Conservation (phyloP, 1,139 yeast species). For the Casaregolazyma suthepensis region DNA sequence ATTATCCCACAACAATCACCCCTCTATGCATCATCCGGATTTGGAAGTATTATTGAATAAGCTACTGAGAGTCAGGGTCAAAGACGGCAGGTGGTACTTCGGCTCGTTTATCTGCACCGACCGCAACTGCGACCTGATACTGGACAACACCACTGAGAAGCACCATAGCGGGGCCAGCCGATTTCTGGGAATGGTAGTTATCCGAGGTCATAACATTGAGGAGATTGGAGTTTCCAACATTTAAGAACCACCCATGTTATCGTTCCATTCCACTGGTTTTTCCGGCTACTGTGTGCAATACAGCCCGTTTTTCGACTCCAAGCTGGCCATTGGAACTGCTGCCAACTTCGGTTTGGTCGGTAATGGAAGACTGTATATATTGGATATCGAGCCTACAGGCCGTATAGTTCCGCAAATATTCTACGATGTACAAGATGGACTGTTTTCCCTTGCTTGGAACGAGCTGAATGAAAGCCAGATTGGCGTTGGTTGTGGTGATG, state of each 20-base stretch:
- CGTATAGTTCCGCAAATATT: conserved; percentile 46
- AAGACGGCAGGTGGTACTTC: conserved; percentile 31
- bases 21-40: background rate
- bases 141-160: conserved; percentile 29
- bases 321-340: conserved; percentile 82
- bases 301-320: conserved; percentile 88
- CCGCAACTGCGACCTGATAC: conserved; percentile 27
- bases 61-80: conserved; percentile 25
- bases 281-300: conserved; percentile 86
- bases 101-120: conserved; percentile 31
- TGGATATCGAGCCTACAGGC: conserved; percentile 66
- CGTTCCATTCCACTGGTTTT: conserved; percentile 71
- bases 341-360: conserved; percentile 95
- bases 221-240: conserved; percentile 18
- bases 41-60: conserved; percentile 17
- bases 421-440: conserved; percentile 91
- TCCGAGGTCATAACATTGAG: conserved; percentile 29
- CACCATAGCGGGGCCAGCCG: conserved; percentile 24
- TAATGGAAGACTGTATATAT: conserved; percentile 71
- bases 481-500: conserved; percentile 83
- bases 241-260: conserved; percentile 46
- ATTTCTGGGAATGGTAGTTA: conserved; percentile 31
- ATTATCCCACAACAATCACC: background rate
- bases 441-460: conserved; percentile 86
- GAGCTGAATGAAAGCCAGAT: conserved; percentile 85